A percentile compares a stretch with the other conserved stretches of the same genome.
phyloP scores from a whole-genome alignment of 2,329 filamentous ascomycete species.

The Aureobasidium vineae region DNA sequence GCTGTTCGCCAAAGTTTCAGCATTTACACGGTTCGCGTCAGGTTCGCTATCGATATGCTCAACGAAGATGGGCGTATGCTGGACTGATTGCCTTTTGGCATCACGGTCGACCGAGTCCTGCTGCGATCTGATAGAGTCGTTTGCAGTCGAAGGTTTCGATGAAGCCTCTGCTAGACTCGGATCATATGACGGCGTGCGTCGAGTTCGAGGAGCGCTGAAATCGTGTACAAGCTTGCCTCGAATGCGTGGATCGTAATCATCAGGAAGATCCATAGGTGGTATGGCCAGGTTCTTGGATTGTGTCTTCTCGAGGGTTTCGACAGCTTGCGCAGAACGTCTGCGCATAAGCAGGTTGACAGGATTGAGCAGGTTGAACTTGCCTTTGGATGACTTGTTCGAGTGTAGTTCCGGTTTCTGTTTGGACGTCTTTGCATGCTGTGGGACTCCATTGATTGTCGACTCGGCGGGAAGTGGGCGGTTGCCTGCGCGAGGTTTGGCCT shows the following conservation, averaged over 20 bases:
- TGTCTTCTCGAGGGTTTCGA: conserved; percentile 52
- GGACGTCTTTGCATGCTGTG: conserved; percentile 27
- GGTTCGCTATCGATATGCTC: conserved; percentile 60
- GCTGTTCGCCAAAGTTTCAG: conserved; percentile 50
- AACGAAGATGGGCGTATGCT: conserved; percentile 59
- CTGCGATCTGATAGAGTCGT: conserved; percentile 11
- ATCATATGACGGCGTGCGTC: conserved; percentile 38
- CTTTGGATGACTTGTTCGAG: conserved; percentile 27
- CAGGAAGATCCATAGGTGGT: conserved; percentile 49
- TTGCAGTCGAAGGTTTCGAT: conserved; percentile 5
- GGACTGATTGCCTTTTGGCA: conserved; percentile 29
- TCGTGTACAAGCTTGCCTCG: conserved; percentile 63
- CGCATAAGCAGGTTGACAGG: conserved; percentile 61
- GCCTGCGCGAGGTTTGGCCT: conserved; percentile 27
- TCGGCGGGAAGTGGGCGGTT: conserved; percentile 29
- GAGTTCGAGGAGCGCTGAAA: conserved; percentile 59
- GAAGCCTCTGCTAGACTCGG: conserved; percentile 25
- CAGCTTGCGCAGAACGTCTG: conserved; percentile 50
- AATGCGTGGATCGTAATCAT: conserved; percentile 63
- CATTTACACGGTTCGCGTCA: conserved; percentile 45
- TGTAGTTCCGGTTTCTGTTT: conserved; percentile 26
- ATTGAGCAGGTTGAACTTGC: conserved; percentile 49
- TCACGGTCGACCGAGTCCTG: conserved; percentile 12
- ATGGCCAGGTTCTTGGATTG: conserved; percentile 51
- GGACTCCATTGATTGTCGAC: conserved; percentile 26